phyloP scores from a whole-genome alignment of 1,284 basidiomycete genomes.

The Sporisorium scitamineum region DNA sequence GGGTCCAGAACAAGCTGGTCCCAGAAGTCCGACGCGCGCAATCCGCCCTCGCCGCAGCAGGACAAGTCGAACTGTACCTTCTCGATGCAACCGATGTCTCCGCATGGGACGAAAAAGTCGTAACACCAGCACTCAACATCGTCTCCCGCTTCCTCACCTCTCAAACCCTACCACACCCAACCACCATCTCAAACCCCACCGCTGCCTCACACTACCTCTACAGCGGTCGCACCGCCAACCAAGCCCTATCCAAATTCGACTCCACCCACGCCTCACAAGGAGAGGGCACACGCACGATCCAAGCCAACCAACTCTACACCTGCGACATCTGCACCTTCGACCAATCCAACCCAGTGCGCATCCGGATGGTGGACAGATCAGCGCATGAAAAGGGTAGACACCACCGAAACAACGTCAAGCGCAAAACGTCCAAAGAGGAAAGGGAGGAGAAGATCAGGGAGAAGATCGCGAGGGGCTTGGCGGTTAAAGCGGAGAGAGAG shows the following conservation, averaged over 20 bases:
- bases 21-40: slow-evolving; percentile 74
- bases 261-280: slow-evolving; percentile 64
- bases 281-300: slow-evolving; percentile 19
- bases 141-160: slow-evolving; percentile 73
- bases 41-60: background rate
- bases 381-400: slow-evolving; percentile 65
- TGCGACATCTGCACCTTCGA: slow-evolving; percentile 81
- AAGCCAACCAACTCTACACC: slow-evolving; percentile 61
- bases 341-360: slow-evolving; percentile 77
- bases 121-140: slow-evolving; percentile 56
- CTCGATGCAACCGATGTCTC: slow-evolving; percentile 78
- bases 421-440: slow-evolving; percentile 11
- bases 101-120: slow-evolving; percentile 73
- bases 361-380: slow-evolving; percentile 79
- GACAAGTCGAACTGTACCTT: slow-evolving; percentile 71
- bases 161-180: slow-evolving; percentile 75
- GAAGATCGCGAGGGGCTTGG: slow-evolving; percentile 8
- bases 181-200: slow-evolving; percentile 73
- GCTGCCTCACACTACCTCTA: slow-evolving; percentile 72
- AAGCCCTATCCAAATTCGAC: slow-evolving; percentile 71
- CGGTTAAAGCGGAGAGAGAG: background rate
- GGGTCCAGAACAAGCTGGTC: slow-evolving; percentile 90
- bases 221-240: slow-evolving; percentile 62
- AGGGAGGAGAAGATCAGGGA: slow-evolving; percentile 14
- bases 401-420: slow-evolving; percentile 36